A percentile compares a stretch with the other conserved stretches of the same genome.
These are phyloP conservation scores for Camillea tinctor DNA, from an alignment of 2,329 filamentous ascomycete genomes.

Conservation along the genomic window DNA sequence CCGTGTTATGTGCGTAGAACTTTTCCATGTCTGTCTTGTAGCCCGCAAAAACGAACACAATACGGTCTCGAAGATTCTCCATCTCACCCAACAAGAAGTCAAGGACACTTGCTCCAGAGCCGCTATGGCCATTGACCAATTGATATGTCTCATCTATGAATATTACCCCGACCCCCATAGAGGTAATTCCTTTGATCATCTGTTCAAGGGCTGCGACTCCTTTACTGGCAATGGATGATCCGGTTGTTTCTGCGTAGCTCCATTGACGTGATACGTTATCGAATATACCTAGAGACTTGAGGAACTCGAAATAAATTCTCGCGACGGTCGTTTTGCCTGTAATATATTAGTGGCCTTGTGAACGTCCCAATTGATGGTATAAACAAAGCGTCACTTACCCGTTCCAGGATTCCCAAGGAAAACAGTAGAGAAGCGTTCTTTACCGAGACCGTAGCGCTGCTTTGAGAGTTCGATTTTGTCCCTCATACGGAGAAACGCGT, in stretches of 20 bases:
- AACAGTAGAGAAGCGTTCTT: slow-evolving; percentile 60
- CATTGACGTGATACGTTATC: slow-evolving; percentile 42
- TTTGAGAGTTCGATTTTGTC: slow-evolving; percentile 56
- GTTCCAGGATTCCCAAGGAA: slow-evolving; percentile 76
- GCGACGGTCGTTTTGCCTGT: slow-evolving; percentile 72
- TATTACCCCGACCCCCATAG: slow-evolving; percentile 62
- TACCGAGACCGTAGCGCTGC: slow-evolving; percentile 53
- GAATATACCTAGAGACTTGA: slow-evolving; percentile 59
- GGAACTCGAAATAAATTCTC: slow-evolving; percentile 63
- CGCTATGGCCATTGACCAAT: slow-evolving; percentile 56
- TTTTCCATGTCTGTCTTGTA: slow-evolving; percentile 3
- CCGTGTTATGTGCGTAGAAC: slow-evolving; percentile 3
- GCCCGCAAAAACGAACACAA: slow-evolving; percentile 8
- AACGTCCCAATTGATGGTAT: not conserved
- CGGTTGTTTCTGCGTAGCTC: slow-evolving; percentile 63
- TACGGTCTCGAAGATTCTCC: not conserved
- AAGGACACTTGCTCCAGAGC: slow-evolving; percentile 59
- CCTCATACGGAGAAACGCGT: slow-evolving; percentile 57
- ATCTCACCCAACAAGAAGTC: slow-evolving; percentile 1
- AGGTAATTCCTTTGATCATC: slow-evolving; percentile 52
- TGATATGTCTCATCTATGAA: slow-evolving; percentile 83
- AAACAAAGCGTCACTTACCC: slow-evolving; percentile 42
- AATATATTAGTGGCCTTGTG: slow-evolving; percentile 4
- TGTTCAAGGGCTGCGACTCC: slow-evolving; percentile 58
- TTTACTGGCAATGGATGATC: slow-evolving; percentile 60